Conservation (phyloP, 768 basidiomycete species). For the Pleurotus ostreatus region DNA sequence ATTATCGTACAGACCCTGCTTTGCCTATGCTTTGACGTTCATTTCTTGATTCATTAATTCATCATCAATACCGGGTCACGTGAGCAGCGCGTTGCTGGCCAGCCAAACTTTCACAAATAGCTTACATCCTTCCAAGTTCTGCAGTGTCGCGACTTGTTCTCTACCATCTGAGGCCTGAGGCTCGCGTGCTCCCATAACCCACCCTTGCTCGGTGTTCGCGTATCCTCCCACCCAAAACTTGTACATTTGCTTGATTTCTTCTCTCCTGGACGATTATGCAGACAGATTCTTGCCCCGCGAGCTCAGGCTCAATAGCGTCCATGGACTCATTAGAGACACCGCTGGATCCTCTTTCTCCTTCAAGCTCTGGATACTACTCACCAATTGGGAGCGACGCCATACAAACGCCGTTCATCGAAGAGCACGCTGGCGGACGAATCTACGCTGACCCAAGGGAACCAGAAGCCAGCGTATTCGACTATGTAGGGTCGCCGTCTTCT, state of each 20-base stretch:
- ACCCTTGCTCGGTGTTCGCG: too few species aligned
- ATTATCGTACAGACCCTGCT: too few species aligned
- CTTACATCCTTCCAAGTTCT: background rate
- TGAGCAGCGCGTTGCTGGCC: background rate
- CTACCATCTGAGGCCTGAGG: too few species aligned
- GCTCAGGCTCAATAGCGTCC: background rate
- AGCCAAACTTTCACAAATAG: background rate
- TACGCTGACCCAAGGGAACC: slow-evolving; percentile 3
- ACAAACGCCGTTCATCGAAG: slow-evolving; percentile 33
- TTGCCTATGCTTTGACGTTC: too few species aligned
- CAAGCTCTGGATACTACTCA: slow-evolving; percentile 22
- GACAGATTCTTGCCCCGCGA: background rate
- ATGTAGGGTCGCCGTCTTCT: background rate
- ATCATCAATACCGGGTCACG: background rate
- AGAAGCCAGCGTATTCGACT: slow-evolving; percentile 1
- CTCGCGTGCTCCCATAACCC: too few species aligned
- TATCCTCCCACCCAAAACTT: too few species aligned
- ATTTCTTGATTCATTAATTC: too few species aligned
- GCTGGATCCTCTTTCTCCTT: slow-evolving; percentile 28
- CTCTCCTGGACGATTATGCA: too few species aligned
- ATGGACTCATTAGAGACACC: slow-evolving; percentile 16
- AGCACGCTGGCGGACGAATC: slow-evolving; percentile 18
- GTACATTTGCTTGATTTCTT: too few species aligned
- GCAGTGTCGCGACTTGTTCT: too few species aligned
- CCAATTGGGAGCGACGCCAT: slow-evolving; percentile 36